A percentile compares a stretch with the other conserved stretches of the same genome.
Conservation (phyloP, 305 asterid genomes). For the Fraxinus albicans region DNA sequence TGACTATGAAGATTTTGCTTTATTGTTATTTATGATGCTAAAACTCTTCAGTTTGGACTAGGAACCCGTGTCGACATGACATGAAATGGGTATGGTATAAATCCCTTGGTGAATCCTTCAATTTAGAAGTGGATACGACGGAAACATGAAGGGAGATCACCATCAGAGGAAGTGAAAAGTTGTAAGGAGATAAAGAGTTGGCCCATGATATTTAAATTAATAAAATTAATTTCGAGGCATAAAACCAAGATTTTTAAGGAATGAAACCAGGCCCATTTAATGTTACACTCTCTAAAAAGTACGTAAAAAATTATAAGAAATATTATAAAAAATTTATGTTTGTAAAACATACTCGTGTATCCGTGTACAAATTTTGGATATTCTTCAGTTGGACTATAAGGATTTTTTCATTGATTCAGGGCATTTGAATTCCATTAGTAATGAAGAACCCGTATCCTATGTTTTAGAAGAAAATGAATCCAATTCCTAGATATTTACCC, state of each 20-base stretch:
- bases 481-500: not conserved
- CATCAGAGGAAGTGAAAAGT: not conserved
- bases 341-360: not conserved
- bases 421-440: not conserved
- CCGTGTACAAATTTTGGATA: not conserved
- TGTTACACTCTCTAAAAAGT: not conserved
- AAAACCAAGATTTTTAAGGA: not conserved
- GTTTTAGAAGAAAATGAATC: not conserved
- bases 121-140: not conserved
- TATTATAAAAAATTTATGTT: not conserved
- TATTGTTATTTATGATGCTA: not conserved
- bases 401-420: not conserved
- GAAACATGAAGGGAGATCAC: not conserved
- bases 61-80: not conserved
- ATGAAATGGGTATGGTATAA: not conserved
- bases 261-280: not conserved
- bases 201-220: not conserved
- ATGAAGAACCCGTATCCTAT: not conserved
- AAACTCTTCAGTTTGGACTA: not conserved
- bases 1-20: not conserved
- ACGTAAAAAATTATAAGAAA: not conserved
- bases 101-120: not conserved
- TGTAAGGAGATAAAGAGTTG: not conserved
- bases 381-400: not conserved
- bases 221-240: not conserved